Base-by-base conservation (phyloP, 768 basidiomycete species). In the Tylopilus sp. region DNA sequence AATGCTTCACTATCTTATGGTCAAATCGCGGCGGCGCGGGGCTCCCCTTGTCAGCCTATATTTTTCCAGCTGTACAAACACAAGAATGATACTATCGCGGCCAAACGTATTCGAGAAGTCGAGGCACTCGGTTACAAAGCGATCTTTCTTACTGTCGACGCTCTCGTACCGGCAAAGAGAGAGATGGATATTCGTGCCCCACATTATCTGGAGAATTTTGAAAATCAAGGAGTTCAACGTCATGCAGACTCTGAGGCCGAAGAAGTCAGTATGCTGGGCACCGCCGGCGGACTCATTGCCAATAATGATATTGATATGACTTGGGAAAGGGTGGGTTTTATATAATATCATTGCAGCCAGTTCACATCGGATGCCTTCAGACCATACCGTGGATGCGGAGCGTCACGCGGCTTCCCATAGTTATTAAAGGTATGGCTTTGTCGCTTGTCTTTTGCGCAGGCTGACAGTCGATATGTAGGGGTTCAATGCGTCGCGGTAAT, bases 61-160 rank as follows among this genome's bases (percentile, higher is more conserved):
- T 89, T 90, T 68, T 92, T 91, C 71, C 89, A 92, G 65, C 74
- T 97, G 14, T 96, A 98, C 73, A 89, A 96, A 62, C 83, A 92
- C 71, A 74, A 75, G 40, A 76, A 89, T 62, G 80, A 90, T 52
- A 63, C 70, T 14, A 74, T 78, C 31, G 91, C 92, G 2, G 84
- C 83, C 63, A 76, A 78, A 55, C 81, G 89, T 26, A 78, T 97
- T 16, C 76, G 78, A 42, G 83, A 89, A 45, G 80, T 92, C 21
- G 86, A 87, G 53, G 65, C 69, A 28, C 70, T 89, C 4, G 91
- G 92, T 0, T 95, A 88, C 70, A 91, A 86, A 44, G 92, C 89
- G 1, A 89, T 98, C 53, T 92, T 92, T 67, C 75, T 98, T 50
- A 97, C 94, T 3, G 93, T 96, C 3, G 94, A 98, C 70, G 89